These are phyloP conservation scores for Ramaria rubella DNA, from an alignment of 768 basidiomycete genomes.

Conservation along the genomic window DNA sequence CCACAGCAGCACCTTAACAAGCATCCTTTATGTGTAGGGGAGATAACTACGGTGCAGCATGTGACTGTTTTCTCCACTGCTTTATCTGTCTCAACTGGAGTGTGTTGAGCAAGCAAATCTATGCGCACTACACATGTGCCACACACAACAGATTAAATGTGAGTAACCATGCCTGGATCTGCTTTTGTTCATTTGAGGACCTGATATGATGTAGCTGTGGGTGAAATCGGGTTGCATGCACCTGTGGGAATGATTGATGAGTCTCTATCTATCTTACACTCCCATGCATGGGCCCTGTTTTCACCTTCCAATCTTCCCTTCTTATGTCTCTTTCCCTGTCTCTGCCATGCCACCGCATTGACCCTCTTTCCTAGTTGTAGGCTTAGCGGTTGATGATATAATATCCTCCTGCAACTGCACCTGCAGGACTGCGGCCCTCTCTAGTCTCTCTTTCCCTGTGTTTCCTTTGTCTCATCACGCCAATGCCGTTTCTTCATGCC, in stretches of 20 bases:
- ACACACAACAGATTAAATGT: slow-evolving; percentile 95
- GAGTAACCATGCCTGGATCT: slow-evolving; percentile 11
- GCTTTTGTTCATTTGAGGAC: too few relatives aligned
- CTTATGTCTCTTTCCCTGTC: not conserved
- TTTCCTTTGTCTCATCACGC: not conserved
- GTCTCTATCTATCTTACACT: too few relatives aligned
- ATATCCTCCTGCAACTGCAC: slow-evolving; percentile 81
- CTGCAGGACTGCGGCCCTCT: slow-evolving; percentile 81
- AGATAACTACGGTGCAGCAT: slow-evolving; percentile 83
- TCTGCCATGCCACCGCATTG: not conserved
- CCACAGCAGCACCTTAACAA: not conserved
- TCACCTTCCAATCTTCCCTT: too few relatives aligned
- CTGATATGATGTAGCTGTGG: too few relatives aligned
- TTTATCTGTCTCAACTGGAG: slow-evolving; percentile 75
- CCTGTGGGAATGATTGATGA: too few relatives aligned
- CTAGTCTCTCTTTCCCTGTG: slow-evolving; percentile 26
- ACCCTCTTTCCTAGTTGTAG: slow-evolving; percentile 43
- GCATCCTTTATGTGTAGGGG: slow-evolving; percentile 31
- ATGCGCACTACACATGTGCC: slow-evolving; percentile 89
- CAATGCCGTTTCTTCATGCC: too few relatives aligned
- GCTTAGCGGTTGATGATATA: slow-evolving; percentile 85
- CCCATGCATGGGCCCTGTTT: too few relatives aligned
- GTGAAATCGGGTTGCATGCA: too few relatives aligned
- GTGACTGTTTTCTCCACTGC: slow-evolving; percentile 72
- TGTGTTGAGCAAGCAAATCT: slow-evolving; percentile 58